Percentiles rank a stretch among this genome's conserved stretches.
Conservation (phyloP, 1,284 basidiomycete species). For the Kalmanozyma brasiliensis region DNA sequence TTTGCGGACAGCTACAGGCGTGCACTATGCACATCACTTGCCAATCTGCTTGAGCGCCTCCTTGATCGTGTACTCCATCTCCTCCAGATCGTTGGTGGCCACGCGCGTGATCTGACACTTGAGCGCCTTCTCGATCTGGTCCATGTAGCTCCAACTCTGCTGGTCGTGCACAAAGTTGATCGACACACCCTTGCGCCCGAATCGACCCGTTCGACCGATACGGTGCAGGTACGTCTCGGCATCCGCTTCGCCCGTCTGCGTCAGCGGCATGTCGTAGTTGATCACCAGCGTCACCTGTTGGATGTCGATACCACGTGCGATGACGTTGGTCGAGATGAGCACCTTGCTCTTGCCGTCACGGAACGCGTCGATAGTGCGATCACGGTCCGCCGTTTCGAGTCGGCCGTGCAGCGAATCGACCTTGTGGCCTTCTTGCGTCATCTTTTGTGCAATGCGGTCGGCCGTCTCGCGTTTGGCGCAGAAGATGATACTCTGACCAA, state of each 20-base stretch:
- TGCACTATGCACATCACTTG: too few species aligned
- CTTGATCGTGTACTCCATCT: conserved; percentile 67
- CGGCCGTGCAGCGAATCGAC: conserved; percentile 95
- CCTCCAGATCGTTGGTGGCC: conserved; percentile 65
- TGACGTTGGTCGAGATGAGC: conserved; percentile 97
- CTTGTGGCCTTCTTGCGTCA: conserved; percentile 93
- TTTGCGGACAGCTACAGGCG: too few species aligned
- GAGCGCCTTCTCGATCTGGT: conserved; percentile 63
- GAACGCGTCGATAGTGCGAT: conserved; percentile 92
- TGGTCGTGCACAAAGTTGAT: conserved; percentile 68
- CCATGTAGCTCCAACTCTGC: conserved; percentile 63
- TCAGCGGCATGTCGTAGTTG: conserved; percentile 92
- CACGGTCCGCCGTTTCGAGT: conserved; percentile 87
- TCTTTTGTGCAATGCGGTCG: conserved; percentile 88
- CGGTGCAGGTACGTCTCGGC: conserved; percentile 98
- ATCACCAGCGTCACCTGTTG: conserved; percentile 84
- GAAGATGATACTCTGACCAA: conserved; percentile 98
- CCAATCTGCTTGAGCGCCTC: conserved; percentile 57
- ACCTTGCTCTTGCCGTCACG: conserved; percentile 96
- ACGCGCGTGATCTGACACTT: conserved; percentile 63
- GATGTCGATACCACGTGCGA: conserved; percentile 98
- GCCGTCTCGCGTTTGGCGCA: conserved; percentile 83
- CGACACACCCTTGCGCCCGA: conserved; percentile 66
- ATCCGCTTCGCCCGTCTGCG: conserved; percentile 76
- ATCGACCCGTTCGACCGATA: conserved; percentile 75